phyloP scores from a whole-genome alignment of 2,329 filamentous ascomycete species.

The Verticillium nubilum region DNA sequence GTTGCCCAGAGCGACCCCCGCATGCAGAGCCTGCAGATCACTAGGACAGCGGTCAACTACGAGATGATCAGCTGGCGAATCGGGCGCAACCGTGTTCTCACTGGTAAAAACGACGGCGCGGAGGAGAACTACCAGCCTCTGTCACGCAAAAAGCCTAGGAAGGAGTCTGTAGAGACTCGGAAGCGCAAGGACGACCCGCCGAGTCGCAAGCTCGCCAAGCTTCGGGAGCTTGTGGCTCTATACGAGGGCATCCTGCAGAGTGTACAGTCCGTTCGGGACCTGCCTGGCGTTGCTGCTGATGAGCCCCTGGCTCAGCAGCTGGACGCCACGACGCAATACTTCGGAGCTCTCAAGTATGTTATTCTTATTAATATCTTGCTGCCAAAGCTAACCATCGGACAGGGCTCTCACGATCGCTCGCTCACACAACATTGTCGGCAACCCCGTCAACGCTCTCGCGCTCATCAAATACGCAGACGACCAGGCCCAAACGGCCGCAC shows the following conservation, averaged over 20 bases:
- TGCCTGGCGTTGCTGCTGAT: conserved; percentile 87
- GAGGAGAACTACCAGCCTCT: conserved; percentile 42
- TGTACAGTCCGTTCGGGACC: conserved; percentile 80
- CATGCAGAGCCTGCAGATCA: conserved; percentile 91
- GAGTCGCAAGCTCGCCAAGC: conserved; percentile 69
- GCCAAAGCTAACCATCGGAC: conserved; percentile 11
- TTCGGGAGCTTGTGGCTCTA: conserved; percentile 82
- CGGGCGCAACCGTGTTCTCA: conserved; percentile 83
- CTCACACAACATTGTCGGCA: conserved; percentile 71
- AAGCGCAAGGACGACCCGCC: conserved; percentile 57
- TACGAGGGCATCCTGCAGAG: conserved; percentile 91
- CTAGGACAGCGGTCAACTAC: conserved; percentile 89
- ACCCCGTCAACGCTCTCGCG: conserved; percentile 75
- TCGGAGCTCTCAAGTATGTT: conserved; percentile 76
- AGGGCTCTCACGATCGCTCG: conserved; percentile 80
- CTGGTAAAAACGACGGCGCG: conserved; percentile 76
- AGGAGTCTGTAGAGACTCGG: conserved; percentile 25
- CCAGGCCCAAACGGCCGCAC: conserved; percentile 48
- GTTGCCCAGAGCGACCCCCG: conserved; percentile 76
- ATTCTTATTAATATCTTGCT: neutral
- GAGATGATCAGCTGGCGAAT: conserved; percentile 92
- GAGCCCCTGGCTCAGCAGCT: conserved; percentile 69
- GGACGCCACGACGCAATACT: conserved; percentile 75
- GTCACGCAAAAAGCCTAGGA: conserved; percentile 46
- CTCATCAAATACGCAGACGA: conserved; percentile 69